phyloP scores from a whole-genome alignment of 441 rosid species.

The Sinapis alba region DNA sequence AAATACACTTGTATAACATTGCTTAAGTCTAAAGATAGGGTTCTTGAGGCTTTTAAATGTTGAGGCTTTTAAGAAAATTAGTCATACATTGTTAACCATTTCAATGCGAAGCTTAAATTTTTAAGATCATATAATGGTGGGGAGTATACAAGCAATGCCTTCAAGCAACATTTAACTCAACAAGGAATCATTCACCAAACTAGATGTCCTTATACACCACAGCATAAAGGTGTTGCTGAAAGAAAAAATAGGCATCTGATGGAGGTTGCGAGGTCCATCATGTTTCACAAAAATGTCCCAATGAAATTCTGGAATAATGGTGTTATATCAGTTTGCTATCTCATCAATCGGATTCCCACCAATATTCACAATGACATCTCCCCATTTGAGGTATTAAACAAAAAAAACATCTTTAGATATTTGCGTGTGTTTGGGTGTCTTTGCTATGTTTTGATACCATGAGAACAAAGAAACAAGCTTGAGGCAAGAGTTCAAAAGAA shows the following conservation, averaged over 20 bases:
- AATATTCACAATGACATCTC: background rate
- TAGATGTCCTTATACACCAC: no score
- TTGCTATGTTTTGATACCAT: background rate
- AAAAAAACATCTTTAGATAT: background rate
- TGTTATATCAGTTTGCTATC: background rate
- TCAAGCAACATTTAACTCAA: no score
- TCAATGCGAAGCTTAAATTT: no score
- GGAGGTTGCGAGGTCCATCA: background rate
- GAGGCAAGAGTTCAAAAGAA: background rate
- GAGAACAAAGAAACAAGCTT: background rate
- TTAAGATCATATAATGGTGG: no score
- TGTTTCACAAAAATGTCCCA: background rate
- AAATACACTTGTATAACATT: background rate
- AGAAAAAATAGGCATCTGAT: background rate
- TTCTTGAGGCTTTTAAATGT: background rate
- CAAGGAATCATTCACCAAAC: no score
- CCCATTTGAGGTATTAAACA: background rate
- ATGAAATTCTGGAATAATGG: background rate
- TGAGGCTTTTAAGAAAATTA: no score
- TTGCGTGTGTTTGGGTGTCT: background rate
- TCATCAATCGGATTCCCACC: background rate
- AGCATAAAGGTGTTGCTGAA: no score
- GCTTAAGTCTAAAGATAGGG: background rate
- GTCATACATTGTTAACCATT: no score
- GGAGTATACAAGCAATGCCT: no score